A percentile compares a stretch with the other conserved stretches of the same genome.
Conservation (phyloP, 2,329 filamentous ascomycete species). For the Sphaerulina musiva region DNA sequence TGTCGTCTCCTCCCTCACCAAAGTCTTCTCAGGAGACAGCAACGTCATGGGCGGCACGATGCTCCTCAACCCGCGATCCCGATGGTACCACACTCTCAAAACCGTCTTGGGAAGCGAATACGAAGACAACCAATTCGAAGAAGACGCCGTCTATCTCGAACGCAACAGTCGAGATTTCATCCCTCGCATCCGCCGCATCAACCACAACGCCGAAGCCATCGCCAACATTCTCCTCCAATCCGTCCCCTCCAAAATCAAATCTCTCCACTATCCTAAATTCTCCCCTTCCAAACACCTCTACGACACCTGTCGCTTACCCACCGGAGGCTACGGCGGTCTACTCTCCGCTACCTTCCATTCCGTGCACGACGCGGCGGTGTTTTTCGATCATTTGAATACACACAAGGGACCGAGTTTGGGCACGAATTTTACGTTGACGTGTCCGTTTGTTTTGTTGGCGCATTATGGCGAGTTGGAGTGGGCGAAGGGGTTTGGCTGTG, state of each 20-base stretch:
- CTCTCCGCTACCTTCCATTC: slow-evolving; percentile 75
- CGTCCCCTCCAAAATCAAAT: slow-evolving; percentile 56
- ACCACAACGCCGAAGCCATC: slow-evolving; percentile 76
- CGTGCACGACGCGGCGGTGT: slow-evolving; percentile 64
- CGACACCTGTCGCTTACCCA: slow-evolving; percentile 65
- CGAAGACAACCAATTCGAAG: slow-evolving; percentile 88
- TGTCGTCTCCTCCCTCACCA: slow-evolving; percentile 90
- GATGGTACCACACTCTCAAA: slow-evolving; percentile 65
- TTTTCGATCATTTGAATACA: slow-evolving; percentile 80
- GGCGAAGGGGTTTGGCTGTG: slow-evolving; percentile 75
- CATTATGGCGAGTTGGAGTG: slow-evolving; percentile 92
- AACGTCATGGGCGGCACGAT: slow-evolving; percentile 90
- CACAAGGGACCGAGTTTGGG: slow-evolving; percentile 91
- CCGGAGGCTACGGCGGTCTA: slow-evolving; percentile 74
- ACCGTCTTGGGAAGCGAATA: slow-evolving; percentile 57
- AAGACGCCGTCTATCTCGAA: slow-evolving; percentile 92
- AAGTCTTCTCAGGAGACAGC: slow-evolving; percentile 94
- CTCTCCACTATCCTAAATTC: slow-evolving; percentile 80
- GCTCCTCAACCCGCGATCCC: slow-evolving; percentile 60
- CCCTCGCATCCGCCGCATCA: slow-evolving; percentile 74
- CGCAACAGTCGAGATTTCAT: slow-evolving; percentile 91
- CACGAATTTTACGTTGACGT: slow-evolving; percentile 88
- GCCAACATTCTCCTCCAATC: slow-evolving; percentile 37
- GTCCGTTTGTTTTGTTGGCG: slow-evolving; percentile 80
- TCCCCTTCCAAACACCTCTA: slow-evolving; percentile 65